Evolutionary conservation across 1,284 basidiomycete genomes (phyloP).

Genomic region (Sanghuangporus weigelae): DNA sequence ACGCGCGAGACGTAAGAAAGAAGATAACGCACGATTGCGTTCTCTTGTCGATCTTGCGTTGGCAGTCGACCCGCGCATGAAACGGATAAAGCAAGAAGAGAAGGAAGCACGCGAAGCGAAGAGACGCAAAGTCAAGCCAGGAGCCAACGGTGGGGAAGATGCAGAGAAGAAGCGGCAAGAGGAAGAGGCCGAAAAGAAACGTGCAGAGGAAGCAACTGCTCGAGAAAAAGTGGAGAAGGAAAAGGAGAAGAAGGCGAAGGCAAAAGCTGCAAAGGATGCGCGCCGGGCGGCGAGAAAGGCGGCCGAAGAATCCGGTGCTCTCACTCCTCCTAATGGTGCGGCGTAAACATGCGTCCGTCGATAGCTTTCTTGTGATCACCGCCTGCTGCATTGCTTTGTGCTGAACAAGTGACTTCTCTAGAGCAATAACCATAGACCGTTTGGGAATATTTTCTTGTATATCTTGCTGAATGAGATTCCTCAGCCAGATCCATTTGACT

Average conservation of each 20-base stretch:
- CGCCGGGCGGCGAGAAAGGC: conserved; percentile 49
- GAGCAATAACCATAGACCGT: too few species aligned
- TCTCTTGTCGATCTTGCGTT: conserved; percentile 86
- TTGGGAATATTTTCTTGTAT: too few species aligned
- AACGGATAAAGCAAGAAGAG: conserved; percentile 95
- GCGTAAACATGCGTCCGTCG: not conserved
- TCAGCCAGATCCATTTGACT: too few species aligned
- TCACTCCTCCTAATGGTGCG: not conserved
- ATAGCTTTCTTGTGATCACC: not conserved
- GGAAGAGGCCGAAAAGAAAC: conserved; percentile 61
- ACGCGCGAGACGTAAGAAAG: conserved; percentile 95
- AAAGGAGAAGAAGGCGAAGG: conserved; percentile 50
- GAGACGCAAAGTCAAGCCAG: conserved; percentile 58
- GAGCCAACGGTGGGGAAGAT: conserved; percentile 40
- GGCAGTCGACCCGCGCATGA: conserved; percentile 90
- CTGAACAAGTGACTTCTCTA: too few species aligned
- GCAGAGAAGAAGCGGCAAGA: conserved; percentile 72
- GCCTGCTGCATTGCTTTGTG: not conserved
- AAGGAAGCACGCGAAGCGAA: conserved; percentile 94
- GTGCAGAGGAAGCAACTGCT: conserved; percentile 62
- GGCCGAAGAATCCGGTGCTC: conserved; percentile 15
- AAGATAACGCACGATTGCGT: conserved; percentile 90
- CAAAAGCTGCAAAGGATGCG: conserved; percentile 72
- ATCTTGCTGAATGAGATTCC: too few species aligned
- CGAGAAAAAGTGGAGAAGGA: conserved; percentile 81